Percentiles rank a stretch among this genome's conserved stretches.
Conservation (phyloP, 352 stramenopile genomes). For the Phytophthora colocasiae region DNA sequence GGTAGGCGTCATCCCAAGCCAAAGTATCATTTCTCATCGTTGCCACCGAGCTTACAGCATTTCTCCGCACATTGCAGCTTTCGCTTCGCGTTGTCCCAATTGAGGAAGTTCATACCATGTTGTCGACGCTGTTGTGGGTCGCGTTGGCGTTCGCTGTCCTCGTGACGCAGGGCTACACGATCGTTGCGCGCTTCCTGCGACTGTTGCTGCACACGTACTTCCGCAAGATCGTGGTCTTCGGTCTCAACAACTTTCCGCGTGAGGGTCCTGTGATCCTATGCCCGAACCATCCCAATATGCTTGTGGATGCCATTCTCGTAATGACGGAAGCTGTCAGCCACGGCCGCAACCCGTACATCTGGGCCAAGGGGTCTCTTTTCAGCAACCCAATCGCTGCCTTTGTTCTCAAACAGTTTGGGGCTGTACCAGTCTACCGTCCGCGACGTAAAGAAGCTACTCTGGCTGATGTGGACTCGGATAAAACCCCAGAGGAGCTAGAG, state of each 20-base stretch:
- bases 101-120: constrained; percentile 20
- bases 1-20: constrained; percentile 2
- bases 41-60: constrained; percentile 6
- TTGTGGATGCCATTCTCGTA: constrained; percentile 79
- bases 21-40: constrained; percentile 31
- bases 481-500: constrained; percentile 67
- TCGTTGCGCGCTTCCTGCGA: constrained; percentile 71
- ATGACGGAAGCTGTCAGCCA: constrained; percentile 70
- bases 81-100: constrained; percentile 3
- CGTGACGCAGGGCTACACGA: constrained; percentile 59
- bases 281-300: constrained; percentile 86
- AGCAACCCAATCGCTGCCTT: constrained; percentile 53
- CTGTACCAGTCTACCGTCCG: constrained; percentile 75
- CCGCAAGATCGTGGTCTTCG: constrained; percentile 79
- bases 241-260: constrained; percentile 80
- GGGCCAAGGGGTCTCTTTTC: constrained; percentile 83
- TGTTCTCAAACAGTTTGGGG: constrained; percentile 57
- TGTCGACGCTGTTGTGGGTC: constrained; percentile 53
- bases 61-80: constrained; percentile 6
- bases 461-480: constrained; percentile 73
- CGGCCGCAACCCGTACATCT: constrained; percentile 70
- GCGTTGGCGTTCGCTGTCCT: constrained; percentile 58
- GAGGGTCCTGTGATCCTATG: constrained; percentile 83
- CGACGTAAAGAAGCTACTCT: constrained; percentile 47
- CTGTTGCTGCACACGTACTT: constrained; percentile 81